Percentiles rank a stretch among this genome's conserved stretches.
Conservation (phyloP, 1,284 basidiomycete genomes). For the Agaricales sp. region DNA sequence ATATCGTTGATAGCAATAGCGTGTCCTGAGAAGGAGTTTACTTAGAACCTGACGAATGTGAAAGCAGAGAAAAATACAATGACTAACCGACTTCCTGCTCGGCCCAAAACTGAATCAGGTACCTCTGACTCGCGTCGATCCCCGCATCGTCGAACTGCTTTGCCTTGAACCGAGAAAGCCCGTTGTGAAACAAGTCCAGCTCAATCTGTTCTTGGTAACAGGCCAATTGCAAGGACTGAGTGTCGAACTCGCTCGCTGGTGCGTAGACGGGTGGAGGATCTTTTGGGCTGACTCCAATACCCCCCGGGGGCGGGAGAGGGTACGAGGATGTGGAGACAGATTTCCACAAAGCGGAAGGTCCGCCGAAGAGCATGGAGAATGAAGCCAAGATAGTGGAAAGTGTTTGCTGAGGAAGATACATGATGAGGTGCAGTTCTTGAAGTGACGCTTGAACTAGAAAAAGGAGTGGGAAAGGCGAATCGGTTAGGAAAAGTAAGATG, state of each 20-base stretch:
- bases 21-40: too few species aligned
- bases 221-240: slow-evolving; percentile 45
- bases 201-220: slow-evolving; percentile 56
- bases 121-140: slow-evolving; percentile 41
- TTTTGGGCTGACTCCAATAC: slow-evolving; percentile 16
- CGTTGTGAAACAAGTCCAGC: slow-evolving; percentile 55
- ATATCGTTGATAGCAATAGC: slow-evolving; percentile 37
- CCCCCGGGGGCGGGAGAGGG: background rate
- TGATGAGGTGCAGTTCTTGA: too few species aligned
- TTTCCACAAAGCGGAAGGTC: too few species aligned
- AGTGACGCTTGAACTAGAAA: too few species aligned
- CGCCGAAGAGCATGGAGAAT: too few species aligned
- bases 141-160: slow-evolving; percentile 50
- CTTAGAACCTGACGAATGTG: too few species aligned
- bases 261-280: slow-evolving; percentile 36
- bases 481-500: too few species aligned
- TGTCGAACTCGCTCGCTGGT: slow-evolving; percentile 48
- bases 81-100: slow-evolving; percentile 51
- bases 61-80: too few species aligned
- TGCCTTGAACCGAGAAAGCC: slow-evolving; percentile 39
- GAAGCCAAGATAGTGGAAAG: too few species aligned
- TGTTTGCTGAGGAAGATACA: too few species aligned
- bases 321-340: too few species aligned
- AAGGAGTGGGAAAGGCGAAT: too few species aligned
- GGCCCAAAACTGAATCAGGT: slow-evolving; percentile 46